These are phyloP conservation scores for Sindora glabra DNA, from an alignment of 306 rosid genomes.

Conservation along the genomic window DNA sequence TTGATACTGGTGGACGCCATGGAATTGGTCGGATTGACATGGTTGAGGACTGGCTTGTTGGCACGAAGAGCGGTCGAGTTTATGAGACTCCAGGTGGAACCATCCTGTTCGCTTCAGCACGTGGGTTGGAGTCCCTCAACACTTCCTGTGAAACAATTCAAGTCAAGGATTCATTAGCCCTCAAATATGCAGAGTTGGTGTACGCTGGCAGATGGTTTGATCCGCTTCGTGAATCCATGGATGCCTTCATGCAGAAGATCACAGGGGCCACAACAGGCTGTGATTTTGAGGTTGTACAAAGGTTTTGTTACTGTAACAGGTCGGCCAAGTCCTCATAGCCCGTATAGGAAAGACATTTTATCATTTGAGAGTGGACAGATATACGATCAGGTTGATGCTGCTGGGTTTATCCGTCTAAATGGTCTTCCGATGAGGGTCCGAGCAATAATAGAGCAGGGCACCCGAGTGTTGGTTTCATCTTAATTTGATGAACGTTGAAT, in stretches of 20 bases:
- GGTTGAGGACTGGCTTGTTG: constrained; percentile 93
- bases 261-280: constrained; percentile 70
- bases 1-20: constrained; percentile 75
- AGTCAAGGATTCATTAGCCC: constrained; percentile 63
- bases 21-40: constrained; percentile 87
- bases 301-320: constrained; percentile 62
- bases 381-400: constrained; percentile 93
- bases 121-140: constrained; percentile 74
- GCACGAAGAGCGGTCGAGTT: constrained; percentile 95
- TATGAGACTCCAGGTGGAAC: constrained; percentile 98
- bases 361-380: constrained; percentile 79
- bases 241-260: constrained; percentile 87
- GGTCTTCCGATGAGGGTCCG: constrained; percentile 87
- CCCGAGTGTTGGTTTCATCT: constrained; percentile 11
- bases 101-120: constrained; percentile 68
- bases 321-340: constrained; percentile 59
- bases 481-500: no score
- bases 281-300: constrained; percentile 62
- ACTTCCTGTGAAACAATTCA: constrained; percentile 75
- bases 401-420: constrained; percentile 82
- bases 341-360: constrained; percentile 85
- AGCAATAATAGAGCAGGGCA: constrained; percentile 71
- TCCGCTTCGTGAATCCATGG: constrained; percentile 82
- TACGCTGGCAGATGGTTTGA: constrained; percentile 97
- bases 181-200: constrained; percentile 84